These are phyloP conservation scores for Myxozyma sirexii DNA, from an alignment of 805 yeast species.

Conservation along the genomic window DNA sequence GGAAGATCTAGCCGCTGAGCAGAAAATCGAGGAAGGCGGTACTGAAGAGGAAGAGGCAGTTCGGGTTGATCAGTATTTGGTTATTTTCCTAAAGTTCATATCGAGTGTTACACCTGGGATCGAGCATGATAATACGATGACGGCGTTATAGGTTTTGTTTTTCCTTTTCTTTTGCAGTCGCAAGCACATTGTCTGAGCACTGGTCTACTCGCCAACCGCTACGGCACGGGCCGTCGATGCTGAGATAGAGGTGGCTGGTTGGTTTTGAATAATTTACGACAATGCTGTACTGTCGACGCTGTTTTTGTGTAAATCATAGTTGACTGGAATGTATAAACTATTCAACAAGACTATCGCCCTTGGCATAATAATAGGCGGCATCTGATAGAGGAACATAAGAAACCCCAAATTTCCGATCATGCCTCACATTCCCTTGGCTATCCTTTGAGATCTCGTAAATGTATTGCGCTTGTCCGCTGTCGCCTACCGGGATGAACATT, in stretches of 20 bases:
- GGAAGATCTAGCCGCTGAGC: constrained; percentile 35
- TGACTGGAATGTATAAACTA: too few relatives aligned
- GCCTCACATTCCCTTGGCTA: constrained; percentile 11
- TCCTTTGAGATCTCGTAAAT: constrained; percentile 26
- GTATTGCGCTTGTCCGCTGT: constrained; percentile 14
- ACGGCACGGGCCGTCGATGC: too few relatives aligned
- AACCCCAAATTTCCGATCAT: constrained; percentile 25
- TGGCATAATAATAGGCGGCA: constrained; percentile 16
- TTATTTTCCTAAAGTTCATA: constrained; percentile 88
- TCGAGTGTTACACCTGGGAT: constrained; percentile 98
- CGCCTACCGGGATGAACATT: constrained; percentile 33
- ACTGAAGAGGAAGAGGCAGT: constrained; percentile 63
- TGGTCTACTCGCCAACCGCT: too few relatives aligned
- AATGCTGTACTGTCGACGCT: too few relatives aligned
- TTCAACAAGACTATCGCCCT: constrained; percentile 7
- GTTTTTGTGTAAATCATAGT: too few relatives aligned
- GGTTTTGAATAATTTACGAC: too few relatives aligned
- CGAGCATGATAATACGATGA: constrained; percentile 98
- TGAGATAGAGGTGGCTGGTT: background rate
- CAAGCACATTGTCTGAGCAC: too few relatives aligned
- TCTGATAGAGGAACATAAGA: constrained; percentile 28
- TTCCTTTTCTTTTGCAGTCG: too few relatives aligned
- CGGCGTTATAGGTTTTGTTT: constrained; percentile 54
- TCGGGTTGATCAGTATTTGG: constrained; percentile 86
- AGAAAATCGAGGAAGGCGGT: constrained; percentile 31